Base-by-base conservation (phyloP, 139 green algal genomes). In the Desmodesmus armatus region DNA sequence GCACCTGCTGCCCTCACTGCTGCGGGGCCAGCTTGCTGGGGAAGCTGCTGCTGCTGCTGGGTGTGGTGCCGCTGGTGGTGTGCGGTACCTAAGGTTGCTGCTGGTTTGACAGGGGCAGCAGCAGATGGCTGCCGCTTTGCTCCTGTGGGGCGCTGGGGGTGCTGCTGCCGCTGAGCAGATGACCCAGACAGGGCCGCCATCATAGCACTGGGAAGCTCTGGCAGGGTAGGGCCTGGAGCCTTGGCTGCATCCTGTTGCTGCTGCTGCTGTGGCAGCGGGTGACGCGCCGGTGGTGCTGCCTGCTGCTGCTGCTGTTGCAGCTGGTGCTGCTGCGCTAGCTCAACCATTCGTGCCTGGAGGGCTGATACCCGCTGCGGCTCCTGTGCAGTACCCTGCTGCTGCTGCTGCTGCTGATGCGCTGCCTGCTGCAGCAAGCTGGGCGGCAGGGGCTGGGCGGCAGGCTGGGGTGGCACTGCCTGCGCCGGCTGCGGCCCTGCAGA, bases 281-380 rank as follows among this genome's bases (percentile, higher is more conserved):
- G 39, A 51, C 19, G 39, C 31, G 40, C 39, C 53, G 69, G 19
- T 76, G 35, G 3, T 33, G 37, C 69, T 76, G 69, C 60, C 37
- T 51, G 70, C 37, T 55, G 39, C 70, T 78, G 70, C 70, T 78
- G 23, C 39, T 40, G 4, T 6, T 21, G 40, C 37, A 37, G 9
- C 44, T 66, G 27, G 31, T 79, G 71, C 31, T 79, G 71, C 44
- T 79, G 44, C 41, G 63, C 9, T 19, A 79, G 43, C n/a, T 40
- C 41, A 13, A 43, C 44, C 29, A 44, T 1, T 25, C 40, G 31
- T 43, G 29, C 63, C 40, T 31, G 31, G 43, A 11, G 2, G 23
- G 25, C 60, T 27, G 33, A 27, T 27, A 69, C 9, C 17, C 4
- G 25, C 31, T 69, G 9, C 9, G 60, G 60, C 60, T 15, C 25